Conservation (phyloP, 225 moss, liverwort and hornwort species). For the Physcomitrellopsis africana region DNA sequence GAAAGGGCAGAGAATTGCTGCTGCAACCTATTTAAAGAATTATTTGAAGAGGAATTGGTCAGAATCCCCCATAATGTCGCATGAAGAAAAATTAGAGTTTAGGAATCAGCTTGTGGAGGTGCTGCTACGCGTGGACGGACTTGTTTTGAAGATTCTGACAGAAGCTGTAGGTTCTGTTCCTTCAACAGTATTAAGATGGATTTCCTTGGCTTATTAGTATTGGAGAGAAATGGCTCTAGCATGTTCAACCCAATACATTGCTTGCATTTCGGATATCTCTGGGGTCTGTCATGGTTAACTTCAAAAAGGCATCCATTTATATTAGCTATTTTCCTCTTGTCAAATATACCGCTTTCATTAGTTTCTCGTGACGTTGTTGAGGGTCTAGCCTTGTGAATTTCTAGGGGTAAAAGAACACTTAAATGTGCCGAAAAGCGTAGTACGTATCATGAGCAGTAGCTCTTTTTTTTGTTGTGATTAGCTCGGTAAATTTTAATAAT, state of each 20-base stretch:
- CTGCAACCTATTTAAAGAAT: slow-evolving; percentile 91
- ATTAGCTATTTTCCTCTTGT: background rate
- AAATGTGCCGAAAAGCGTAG: slow-evolving; percentile 11
- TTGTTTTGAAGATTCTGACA: slow-evolving; percentile 83
- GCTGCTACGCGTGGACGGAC: slow-evolving; percentile 83
- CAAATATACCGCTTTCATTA: background rate
- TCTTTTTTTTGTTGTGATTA: slow-evolving; percentile 20
- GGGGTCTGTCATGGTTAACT: slow-evolving; percentile 1
- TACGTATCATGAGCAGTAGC: background rate
- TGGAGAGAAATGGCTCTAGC: slow-evolving; percentile 13
- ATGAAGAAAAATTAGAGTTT: slow-evolving; percentile 73
- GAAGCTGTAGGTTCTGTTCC: slow-evolving; percentile 74
- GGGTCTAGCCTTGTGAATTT: slow-evolving; percentile 3
- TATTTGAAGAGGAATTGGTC: slow-evolving; percentile 80
- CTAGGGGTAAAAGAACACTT: background rate
- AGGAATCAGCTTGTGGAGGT: slow-evolving; percentile 94
- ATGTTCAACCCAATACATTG: background rate
- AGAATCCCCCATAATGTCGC: slow-evolving; percentile 57
- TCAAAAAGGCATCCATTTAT: background rate
- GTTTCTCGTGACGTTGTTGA: slow-evolving; percentile 6
- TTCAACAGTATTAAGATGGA: slow-evolving; percentile 15
- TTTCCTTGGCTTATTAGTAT: slow-evolving; percentile 11
- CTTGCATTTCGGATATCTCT: background rate
- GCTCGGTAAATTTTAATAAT: slow-evolving; percentile 1
- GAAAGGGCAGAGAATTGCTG: slow-evolving; percentile 90